phyloP scores from a whole-genome alignment of 148 eudicot genomes.

The Rhododendron simsii region DNA sequence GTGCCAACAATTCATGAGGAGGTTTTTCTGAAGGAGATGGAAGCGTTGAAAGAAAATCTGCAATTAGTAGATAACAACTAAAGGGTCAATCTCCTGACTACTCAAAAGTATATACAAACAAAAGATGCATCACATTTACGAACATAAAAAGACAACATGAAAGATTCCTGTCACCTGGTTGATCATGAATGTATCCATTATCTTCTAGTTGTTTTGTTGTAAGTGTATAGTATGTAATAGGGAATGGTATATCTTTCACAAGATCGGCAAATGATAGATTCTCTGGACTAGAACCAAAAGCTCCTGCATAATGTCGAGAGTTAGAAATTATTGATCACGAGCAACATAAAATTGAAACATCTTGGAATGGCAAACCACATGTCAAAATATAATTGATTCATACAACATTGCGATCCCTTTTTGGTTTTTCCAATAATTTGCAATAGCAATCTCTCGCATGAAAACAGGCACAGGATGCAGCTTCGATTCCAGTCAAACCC shows the following conservation, averaged over 20 bases:
- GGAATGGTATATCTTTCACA: conserved; percentile 62
- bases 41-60: conserved; percentile 72
- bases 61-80: conserved; percentile 11
- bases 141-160: background rate
- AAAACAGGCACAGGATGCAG: background rate
- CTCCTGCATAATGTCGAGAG: conserved; percentile 33
- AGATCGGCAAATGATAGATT: conserved; percentile 31
- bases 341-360: background rate
- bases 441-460: background rate
- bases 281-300: conserved; percentile 23
- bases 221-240: conserved; percentile 78
- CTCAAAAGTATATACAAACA: background rate
- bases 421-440: background rate
- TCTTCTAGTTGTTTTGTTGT: conserved; percentile 75
- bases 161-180: conserved; percentile 46
- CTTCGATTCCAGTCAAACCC: background rate
- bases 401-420: background rate
- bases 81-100: background rate
- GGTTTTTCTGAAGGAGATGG: conserved; percentile 57
- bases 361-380: background rate
- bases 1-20: conserved; percentile 56
- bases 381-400: background rate
- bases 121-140: background rate
- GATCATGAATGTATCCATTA: conserved; percentile 65
- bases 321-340: background rate